These are phyloP conservation scores for Testicularia cyperi DNA, from an alignment of 1,284 basidiomycete species.

Conservation along the genomic window DNA sequence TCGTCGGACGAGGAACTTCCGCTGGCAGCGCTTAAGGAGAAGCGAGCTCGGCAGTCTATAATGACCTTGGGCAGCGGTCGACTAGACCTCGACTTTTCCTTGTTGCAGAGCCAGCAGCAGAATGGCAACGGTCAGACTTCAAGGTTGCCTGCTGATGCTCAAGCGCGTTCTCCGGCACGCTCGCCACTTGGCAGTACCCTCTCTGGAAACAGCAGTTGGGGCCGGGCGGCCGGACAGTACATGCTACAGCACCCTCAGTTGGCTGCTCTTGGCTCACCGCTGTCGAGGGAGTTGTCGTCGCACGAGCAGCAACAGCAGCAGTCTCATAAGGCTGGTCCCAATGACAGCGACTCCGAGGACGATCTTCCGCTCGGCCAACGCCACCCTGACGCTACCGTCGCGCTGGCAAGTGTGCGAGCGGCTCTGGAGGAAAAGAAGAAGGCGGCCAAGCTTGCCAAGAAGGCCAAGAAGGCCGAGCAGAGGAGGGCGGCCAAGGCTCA, in stretches of 20 bases:
- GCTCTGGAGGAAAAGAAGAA: slow-evolving; percentile 22
- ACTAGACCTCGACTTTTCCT: slow-evolving; percentile 41
- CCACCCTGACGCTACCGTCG: slow-evolving; percentile 30
- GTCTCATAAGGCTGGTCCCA: too few relatives aligned
- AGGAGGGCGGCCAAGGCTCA: slow-evolving; percentile 14
- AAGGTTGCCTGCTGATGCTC: too few relatives aligned
- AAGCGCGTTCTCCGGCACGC: slow-evolving; percentile 2
- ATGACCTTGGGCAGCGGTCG: slow-evolving; percentile 21
- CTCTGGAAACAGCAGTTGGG: too few relatives aligned
- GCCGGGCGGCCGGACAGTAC: too few relatives aligned
- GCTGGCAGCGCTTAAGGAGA: slow-evolving; percentile 44
- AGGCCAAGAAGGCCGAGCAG: slow-evolving; percentile 9
- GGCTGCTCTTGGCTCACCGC: too few relatives aligned
- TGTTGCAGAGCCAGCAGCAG: too few relatives aligned
- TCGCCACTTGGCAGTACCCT: slow-evolving; percentile 8
- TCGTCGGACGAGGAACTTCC: slow-evolving; percentile 49
- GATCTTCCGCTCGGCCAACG: slow-evolving; percentile 45
- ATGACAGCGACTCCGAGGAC: slow-evolving; percentile 34
- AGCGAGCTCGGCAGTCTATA: slow-evolving; percentile 29
- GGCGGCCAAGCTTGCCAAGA: slow-evolving; percentile 20
- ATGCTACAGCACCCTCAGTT: too few relatives aligned
- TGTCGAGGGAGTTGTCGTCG: too few relatives aligned
- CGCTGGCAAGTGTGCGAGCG: slow-evolving; percentile 13
- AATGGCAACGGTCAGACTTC: too few relatives aligned
- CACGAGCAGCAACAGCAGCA: too few relatives aligned